Conservation (phyloP, 192 early-diverging fungal genomes). For the Gonapodya sp. region DNA sequence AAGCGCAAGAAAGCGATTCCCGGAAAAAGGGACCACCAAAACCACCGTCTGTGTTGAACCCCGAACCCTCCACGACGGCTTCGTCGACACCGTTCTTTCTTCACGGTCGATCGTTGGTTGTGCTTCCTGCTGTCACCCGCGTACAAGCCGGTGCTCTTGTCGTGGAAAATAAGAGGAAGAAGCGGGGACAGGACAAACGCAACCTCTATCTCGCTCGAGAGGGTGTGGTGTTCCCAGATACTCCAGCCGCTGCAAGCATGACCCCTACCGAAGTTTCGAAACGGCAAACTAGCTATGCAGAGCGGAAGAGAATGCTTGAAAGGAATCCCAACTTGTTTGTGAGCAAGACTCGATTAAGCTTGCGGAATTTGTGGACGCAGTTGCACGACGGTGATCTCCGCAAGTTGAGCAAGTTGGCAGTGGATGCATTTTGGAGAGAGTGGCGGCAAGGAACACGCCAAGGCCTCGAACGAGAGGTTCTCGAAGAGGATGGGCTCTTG, state of each 20-base stretch:
- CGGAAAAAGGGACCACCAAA: constrained; percentile 20
- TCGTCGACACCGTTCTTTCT: constrained; percentile 59
- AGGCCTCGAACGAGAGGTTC: constrained; percentile 37
- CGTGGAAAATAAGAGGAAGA: constrained; percentile 44
- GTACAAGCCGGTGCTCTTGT: constrained; percentile 55
- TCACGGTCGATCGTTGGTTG: constrained; percentile 72
- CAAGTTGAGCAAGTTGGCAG: constrained; percentile 19
- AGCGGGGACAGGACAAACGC: constrained; percentile 67
- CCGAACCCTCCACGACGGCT: constrained; percentile 25
- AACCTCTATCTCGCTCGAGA: constrained; percentile 85
- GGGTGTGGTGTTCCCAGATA: constrained; percentile 79
- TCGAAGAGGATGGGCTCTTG: constrained; percentile 41
- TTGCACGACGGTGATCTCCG: constrained; percentile 65
- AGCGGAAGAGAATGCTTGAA: constrained; percentile 68
- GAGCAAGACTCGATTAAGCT: constrained; percentile 77
- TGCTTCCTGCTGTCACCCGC: constrained; percentile 69
- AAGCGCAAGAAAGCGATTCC: constrained; percentile 9
- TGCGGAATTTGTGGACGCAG: constrained; percentile 70
- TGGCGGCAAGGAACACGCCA: constrained; percentile 21
- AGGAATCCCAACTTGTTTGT: constrained; percentile 84
- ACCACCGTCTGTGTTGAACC: constrained; percentile 29
- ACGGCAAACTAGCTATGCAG: constrained; percentile 68
- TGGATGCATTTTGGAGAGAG: constrained; percentile 41
- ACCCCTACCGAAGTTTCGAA: constrained; percentile 67
- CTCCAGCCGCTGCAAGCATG: constrained; percentile 62